Percentiles rank a stretch among this genome's conserved stretches.
These are phyloP conservation scores for Sugiyamaella qingdaonensis DNA, from an alignment of 805 yeast genomes.

Conservation along the genomic window DNA sequence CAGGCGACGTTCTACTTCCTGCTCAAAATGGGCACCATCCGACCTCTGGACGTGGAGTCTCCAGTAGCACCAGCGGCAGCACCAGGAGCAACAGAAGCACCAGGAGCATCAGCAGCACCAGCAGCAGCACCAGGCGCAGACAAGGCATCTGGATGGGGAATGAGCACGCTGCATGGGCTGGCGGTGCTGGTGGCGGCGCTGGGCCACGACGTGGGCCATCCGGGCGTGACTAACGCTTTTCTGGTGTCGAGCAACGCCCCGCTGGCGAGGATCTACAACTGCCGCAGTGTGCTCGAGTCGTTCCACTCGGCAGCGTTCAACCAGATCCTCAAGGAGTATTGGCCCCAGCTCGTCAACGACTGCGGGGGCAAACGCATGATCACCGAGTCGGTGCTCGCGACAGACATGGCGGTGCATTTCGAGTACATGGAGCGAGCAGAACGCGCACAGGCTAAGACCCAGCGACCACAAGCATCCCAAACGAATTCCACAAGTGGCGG, in stretches of 20 bases:
- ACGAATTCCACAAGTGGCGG: too few species aligned
- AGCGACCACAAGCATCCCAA: too few species aligned
- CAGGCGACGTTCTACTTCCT: constrained; percentile 80
- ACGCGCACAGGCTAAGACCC: too few species aligned
- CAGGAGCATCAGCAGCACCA: neutral
- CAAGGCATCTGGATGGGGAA: neutral
- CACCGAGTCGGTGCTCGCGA: constrained; percentile 58
- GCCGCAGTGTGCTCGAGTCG: constrained; percentile 72
- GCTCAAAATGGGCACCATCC: constrained; percentile 26
- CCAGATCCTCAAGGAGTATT: constrained; percentile 46
- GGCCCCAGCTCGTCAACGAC: constrained; percentile 38
- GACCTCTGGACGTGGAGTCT: constrained; percentile 22
- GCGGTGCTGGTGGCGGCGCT: constrained; percentile 73
- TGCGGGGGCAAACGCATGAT: constrained; percentile 19
- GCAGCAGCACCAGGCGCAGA: neutral
- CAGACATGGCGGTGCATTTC: constrained; percentile 91
- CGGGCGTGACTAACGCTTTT: constrained; percentile 85
- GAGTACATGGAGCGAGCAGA: constrained; percentile 51
- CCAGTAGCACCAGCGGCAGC: neutral
- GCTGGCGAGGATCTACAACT: constrained; percentile 56
- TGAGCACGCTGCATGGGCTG: constrained; percentile 44
- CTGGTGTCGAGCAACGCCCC: constrained; percentile 57
- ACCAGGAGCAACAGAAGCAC: too few species aligned
- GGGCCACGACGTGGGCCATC: constrained; percentile 96
- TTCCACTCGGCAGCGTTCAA: constrained; percentile 70